These are phyloP conservation scores for Terana coerulea DNA, from an alignment of 768 basidiomycete species.

Conservation along the genomic window DNA sequence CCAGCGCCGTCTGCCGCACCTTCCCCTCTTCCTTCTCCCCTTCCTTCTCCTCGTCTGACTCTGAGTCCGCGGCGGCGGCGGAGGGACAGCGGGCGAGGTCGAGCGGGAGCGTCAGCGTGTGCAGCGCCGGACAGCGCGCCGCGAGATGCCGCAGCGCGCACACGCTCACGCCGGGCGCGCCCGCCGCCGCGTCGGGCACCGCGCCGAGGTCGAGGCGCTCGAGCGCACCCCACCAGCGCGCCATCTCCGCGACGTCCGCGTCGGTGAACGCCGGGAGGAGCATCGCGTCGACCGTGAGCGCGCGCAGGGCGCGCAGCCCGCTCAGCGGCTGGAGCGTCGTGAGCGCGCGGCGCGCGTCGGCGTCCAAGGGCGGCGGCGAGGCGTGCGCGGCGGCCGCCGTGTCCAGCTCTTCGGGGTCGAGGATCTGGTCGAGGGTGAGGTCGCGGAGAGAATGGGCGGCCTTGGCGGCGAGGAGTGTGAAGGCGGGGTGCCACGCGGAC, in stretches of 20 bases:
- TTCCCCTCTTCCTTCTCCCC: no score
- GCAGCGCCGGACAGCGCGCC: slow-evolving; percentile 20
- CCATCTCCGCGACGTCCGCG: slow-evolving; percentile 22
- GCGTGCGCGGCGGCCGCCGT: neutral
- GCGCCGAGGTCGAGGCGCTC: slow-evolving; percentile 24
- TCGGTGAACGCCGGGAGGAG: slow-evolving; percentile 24
- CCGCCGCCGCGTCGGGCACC: slow-evolving; percentile 17
- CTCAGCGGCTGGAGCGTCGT: slow-evolving; percentile 24
- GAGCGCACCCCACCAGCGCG: slow-evolving; percentile 27
- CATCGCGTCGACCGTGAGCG: slow-evolving; percentile 22
- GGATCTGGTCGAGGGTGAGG: slow-evolving; percentile 18
- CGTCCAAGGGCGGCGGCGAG: neutral
- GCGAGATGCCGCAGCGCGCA: slow-evolving; percentile 20
- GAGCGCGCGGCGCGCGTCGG: slow-evolving; percentile 19
- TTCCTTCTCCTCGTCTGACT: neutral
- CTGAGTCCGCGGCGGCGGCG: slow-evolving; percentile 4
- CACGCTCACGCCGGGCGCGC: slow-evolving; percentile 16
- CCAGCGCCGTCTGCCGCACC: slow-evolving; percentile 6
- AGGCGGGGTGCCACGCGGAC: slow-evolving; percentile 15
- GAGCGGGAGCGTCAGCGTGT: slow-evolving; percentile 18
- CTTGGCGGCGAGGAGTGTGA: slow-evolving; percentile 20
- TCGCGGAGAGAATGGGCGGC: slow-evolving; percentile 16
- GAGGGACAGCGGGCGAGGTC: slow-evolving; percentile 14
- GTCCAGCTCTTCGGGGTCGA: slow-evolving; percentile 12
- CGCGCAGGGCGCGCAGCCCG: slow-evolving; percentile 20